Evolutionary conservation across 495 filamentous ascomycete species (phyloP).

Genomic region (Hapsidospora chrysogenum): DNA sequence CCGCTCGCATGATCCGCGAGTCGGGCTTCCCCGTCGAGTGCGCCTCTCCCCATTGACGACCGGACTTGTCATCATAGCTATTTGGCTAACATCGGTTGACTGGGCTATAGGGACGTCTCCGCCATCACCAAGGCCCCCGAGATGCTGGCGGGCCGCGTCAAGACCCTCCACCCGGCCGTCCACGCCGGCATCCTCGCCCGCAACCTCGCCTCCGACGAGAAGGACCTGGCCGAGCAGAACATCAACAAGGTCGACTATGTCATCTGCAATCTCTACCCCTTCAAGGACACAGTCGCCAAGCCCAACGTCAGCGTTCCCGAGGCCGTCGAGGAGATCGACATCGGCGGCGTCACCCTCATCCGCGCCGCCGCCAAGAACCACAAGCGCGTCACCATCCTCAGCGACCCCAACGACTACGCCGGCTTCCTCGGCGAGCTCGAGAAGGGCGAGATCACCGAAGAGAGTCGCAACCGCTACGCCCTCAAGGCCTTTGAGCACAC

Average conservation of each 20-base stretch:
- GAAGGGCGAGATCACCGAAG: conserved; percentile 68
- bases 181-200: conserved; percentile 88
- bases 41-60: neutral
- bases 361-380: conserved; percentile 97
- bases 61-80: neutral
- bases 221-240: conserved; percentile 90
- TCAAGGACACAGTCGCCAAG: conserved; percentile 94
- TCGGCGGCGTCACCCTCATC: conserved; percentile 91
- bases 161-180: conserved; percentile 91
- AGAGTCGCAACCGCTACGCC: conserved; percentile 69
- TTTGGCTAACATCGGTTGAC: conserved; percentile 3
- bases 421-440: conserved; percentile 84
- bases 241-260: conserved; percentile 97
- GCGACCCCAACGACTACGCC: conserved; percentile 81
- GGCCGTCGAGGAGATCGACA: conserved; percentile 96
- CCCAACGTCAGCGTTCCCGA: conserved; percentile 91
- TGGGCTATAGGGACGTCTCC: conserved; percentile 79
- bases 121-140: conserved; percentile 97
- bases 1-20: conserved; percentile 85
- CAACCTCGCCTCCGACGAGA: conserved; percentile 81
- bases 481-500: conserved; percentile 97
- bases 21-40: conserved; percentile 87
- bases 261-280: conserved; percentile 96
- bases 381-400: conserved; percentile 81
- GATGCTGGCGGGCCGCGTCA: conserved; percentile 91